These are phyloP conservation scores for Strigomonas culicis DNA, from an alignment of 208 protist genomes.

Conservation along the genomic window DNA sequence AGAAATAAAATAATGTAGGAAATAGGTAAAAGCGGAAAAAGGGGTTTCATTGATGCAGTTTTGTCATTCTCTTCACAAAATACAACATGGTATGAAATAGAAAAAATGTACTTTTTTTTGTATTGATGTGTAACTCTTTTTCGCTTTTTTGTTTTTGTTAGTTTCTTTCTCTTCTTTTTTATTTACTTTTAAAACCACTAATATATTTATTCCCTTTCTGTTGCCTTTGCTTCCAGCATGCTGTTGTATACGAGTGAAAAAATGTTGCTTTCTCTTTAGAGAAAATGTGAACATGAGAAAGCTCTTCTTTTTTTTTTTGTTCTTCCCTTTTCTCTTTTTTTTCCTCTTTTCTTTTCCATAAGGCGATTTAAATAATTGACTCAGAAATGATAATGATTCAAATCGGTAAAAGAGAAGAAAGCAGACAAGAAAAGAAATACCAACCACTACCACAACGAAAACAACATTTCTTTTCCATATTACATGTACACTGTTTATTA, in stretches of 20 bases:
- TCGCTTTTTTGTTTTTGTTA: not conserved
- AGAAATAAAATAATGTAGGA: not conserved
- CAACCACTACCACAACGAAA: not conserved
- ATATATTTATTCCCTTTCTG: not conserved
- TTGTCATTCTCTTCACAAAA: not conserved
- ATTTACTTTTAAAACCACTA: not conserved
- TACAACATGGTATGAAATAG: no score
- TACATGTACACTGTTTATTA: not conserved
- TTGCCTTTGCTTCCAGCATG: not conserved
- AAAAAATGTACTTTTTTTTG: not conserved
- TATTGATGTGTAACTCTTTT: constrained; percentile 4
- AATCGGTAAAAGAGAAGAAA: not conserved
- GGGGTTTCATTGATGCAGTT: not conserved
- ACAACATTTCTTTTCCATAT: not conserved
- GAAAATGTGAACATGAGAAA: no score
- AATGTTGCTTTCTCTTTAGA: no score
- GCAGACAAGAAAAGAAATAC: not conserved
- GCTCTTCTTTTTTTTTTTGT: not conserved
- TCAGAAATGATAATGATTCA: not conserved
- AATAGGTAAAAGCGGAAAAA: not conserved
- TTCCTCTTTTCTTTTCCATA: not conserved
- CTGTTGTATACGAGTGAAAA: no score
- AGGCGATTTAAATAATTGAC: not conserved
- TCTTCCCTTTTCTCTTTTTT: not conserved
- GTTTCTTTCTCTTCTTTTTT: not conserved